Evolutionary conservation across 148 eudicot species (phyloP).

Genomic region (Diospyros kaki): DNA sequence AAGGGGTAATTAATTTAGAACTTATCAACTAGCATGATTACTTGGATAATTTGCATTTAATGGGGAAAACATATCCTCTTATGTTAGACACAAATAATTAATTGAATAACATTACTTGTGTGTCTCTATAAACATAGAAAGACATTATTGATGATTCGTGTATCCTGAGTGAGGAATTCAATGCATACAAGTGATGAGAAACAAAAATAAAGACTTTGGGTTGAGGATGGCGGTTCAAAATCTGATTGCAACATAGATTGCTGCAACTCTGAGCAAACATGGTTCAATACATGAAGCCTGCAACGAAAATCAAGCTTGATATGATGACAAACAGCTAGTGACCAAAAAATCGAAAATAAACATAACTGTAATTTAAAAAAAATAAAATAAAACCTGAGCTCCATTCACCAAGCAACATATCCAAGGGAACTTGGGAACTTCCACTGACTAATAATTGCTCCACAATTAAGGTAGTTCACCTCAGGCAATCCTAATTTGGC

Average conservation of each 20-base stretch:
- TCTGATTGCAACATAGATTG: neutral
- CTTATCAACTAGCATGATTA: neutral
- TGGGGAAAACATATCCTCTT: neutral
- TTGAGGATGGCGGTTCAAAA: neutral
- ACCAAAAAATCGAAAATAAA: too few relatives aligned
- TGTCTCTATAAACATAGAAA: neutral
- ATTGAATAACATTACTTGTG: neutral
- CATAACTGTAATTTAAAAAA: neutral
- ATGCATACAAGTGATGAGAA: neutral
- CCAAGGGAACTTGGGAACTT: too few relatives aligned
- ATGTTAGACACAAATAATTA: neutral
- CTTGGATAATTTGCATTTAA: neutral
- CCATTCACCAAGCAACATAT: neutral
- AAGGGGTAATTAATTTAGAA: constrained; percentile 65
- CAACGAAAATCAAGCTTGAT: neutral
- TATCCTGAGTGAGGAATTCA: neutral
- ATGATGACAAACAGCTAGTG: neutral
- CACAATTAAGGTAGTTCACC: neutral
- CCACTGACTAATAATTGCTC: neutral
- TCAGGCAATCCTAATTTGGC: neutral
- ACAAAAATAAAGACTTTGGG: neutral
- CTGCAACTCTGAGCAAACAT: neutral
- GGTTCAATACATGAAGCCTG: neutral
- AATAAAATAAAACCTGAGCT: neutral
- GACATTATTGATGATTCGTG: neutral